phyloP scores from a whole-genome alignment of 768 basidiomycete species.

The Tephrocybe sp. region DNA sequence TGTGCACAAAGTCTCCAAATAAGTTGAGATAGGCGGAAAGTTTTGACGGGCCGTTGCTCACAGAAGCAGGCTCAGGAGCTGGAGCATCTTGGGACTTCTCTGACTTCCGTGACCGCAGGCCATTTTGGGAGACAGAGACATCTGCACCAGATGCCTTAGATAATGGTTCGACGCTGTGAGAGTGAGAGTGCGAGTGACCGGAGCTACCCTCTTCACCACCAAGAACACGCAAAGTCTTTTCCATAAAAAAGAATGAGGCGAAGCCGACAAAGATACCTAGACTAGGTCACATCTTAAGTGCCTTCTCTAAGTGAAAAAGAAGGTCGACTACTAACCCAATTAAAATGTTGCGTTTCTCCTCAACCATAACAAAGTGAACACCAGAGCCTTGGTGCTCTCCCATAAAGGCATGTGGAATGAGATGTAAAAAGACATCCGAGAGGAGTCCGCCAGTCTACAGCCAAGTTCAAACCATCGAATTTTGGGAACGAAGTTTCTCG shows the following conservation, averaged over 20 bases:
- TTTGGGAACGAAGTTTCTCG: slow-evolving; percentile 27
- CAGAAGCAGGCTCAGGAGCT: slow-evolving; percentile 23
- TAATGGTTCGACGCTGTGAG: slow-evolving; percentile 40
- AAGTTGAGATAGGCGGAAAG: slow-evolving; percentile 91
- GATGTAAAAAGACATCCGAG: slow-evolving; percentile 90
- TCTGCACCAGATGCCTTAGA: slow-evolving; percentile 50
- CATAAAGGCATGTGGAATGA: slow-evolving; percentile 90
- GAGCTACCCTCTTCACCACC: slow-evolving; percentile 57
- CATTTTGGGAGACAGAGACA: slow-evolving; percentile 37
- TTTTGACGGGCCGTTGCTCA: slow-evolving; percentile 64
- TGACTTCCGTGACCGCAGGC: slow-evolving; percentile 49
- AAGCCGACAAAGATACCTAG: slow-evolving; percentile 86
- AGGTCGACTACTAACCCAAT: slow-evolving; percentile 62
- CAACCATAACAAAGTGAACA: slow-evolving; percentile 80
- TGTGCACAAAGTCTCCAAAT: slow-evolving; percentile 93
- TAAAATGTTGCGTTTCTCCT: slow-evolving; percentile 89
- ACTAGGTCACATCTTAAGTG: slow-evolving; percentile 32
- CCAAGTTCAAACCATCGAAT: slow-evolving; percentile 2
- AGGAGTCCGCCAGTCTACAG: slow-evolving; percentile 83
- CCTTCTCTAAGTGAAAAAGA: not conserved
- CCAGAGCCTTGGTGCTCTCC: slow-evolving; percentile 78
- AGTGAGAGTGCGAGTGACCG: slow-evolving; percentile 64
- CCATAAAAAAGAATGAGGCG: slow-evolving; percentile 90
- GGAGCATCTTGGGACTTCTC: slow-evolving; percentile 26
- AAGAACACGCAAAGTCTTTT: slow-evolving; percentile 85